These are phyloP conservation scores for Mycocentrospora acerina DNA, from an alignment of 2,329 filamentous ascomycete species.

Conservation along the genomic window DNA sequence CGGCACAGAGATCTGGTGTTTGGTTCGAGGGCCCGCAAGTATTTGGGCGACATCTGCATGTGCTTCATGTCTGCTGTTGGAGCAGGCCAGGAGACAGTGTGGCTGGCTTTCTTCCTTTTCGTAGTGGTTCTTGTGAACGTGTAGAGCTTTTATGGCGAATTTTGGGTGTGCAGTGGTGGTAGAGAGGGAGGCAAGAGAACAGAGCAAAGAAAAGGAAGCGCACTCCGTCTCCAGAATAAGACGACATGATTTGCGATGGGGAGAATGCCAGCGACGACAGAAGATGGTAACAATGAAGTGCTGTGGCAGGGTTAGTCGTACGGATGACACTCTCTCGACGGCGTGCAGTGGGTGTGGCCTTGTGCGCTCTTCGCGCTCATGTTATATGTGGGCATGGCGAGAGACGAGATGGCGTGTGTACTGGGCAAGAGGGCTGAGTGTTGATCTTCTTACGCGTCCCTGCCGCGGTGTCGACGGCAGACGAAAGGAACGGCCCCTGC, in stretches of 20 bases:
- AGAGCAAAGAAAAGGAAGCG: slow-evolving; percentile 31
- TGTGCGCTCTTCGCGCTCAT: too few relatives aligned
- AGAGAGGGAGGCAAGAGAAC: slow-evolving; percentile 29
- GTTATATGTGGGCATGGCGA: too few relatives aligned
- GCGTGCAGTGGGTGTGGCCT: too few relatives aligned
- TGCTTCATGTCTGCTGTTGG: slow-evolving; percentile 39
- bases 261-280: slow-evolving; percentile 25
- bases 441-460: too few relatives aligned
- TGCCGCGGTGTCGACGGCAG: too few relatives aligned
- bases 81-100: background rate
- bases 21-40: slow-evolving; percentile 42
- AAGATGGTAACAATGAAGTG: slow-evolving; percentile 17
- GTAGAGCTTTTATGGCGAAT: background rate
- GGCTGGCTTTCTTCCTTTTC: background rate
- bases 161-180: slow-evolving; percentile 16
- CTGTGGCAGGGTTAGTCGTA: slow-evolving; percentile 4
- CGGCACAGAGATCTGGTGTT: slow-evolving; percentile 39
- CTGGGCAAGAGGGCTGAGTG: too few relatives aligned
- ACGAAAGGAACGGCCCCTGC: too few relatives aligned
- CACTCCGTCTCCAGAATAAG: slow-evolving; percentile 18
- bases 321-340: too few relatives aligned
- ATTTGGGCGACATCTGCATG: slow-evolving; percentile 44
- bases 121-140: background rate
- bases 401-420: too few relatives aligned
- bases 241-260: slow-evolving; percentile 16